Conservation (phyloP, 202 grass and related monocot genomes). For the Panicum hallii region DNA sequence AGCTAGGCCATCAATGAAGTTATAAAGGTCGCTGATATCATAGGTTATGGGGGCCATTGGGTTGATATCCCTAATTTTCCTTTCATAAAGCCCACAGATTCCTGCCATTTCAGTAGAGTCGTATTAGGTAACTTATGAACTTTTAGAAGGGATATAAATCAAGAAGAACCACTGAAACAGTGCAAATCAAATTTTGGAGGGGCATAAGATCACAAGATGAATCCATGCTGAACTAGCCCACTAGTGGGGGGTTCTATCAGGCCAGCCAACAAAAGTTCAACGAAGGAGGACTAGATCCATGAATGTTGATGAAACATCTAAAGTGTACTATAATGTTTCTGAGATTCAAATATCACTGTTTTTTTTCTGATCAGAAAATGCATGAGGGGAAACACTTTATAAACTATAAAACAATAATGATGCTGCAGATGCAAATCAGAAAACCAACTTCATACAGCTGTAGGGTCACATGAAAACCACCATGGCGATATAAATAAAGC, state of each 20-base stretch:
- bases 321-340: not conserved
- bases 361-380: not conserved
- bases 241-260: not conserved
- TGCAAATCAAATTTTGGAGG: not conserved
- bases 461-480: not conserved
- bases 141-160: constrained; percentile 27
- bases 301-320: constrained; percentile 1
- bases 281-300: not conserved
- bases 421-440: constrained; percentile 25
- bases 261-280: constrained; percentile 16
- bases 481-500: constrained; percentile 1
- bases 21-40: constrained; percentile 92
- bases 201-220: constrained; percentile 4
- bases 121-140: constrained; percentile 29
- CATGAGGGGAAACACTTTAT: not conserved
- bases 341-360: not conserved
- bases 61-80: constrained; percentile 93
- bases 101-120: constrained; percentile 59
- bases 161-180: constrained; percentile 4
- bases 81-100: constrained; percentile 93
- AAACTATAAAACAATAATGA: not conserved
- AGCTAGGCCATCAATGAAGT: constrained; percentile 87
- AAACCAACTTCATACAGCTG: not conserved
- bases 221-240: not conserved
- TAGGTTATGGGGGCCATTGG: constrained; percentile 89